Evolutionary conservation across 306 rosid genomes (phyloP).

Genomic region (Cyclanthera cordifolia): DNA sequence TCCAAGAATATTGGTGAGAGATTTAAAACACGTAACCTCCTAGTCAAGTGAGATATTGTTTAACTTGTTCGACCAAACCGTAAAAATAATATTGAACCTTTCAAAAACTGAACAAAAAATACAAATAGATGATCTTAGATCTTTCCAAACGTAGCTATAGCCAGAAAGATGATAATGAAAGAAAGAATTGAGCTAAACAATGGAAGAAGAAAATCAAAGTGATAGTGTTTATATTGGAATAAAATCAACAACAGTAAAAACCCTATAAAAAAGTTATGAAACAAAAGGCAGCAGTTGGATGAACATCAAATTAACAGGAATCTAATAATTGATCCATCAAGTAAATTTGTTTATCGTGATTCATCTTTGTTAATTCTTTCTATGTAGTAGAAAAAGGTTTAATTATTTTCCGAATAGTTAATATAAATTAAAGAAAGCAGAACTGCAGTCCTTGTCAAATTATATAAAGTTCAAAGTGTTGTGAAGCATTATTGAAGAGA

Average conservation of each 20-base stretch:
- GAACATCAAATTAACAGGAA: background rate
- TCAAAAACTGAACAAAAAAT: too few relatives aligned
- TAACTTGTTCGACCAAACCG: too few relatives aligned
- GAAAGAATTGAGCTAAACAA: background rate
- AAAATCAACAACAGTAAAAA: too few relatives aligned
- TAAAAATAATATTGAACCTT: too few relatives aligned
- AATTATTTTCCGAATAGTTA: background rate
- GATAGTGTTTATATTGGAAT: too few relatives aligned
- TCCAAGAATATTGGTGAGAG: too few relatives aligned
- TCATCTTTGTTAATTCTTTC: background rate
- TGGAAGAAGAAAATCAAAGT: background rate
- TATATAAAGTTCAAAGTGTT: background rate
- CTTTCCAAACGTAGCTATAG: background rate
- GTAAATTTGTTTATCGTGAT: background rate
- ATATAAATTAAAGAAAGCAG: background rate
- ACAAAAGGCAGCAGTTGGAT: background rate
- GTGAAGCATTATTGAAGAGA: too few relatives aligned
- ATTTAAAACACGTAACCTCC: too few relatives aligned
- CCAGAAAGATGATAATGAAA: background rate
- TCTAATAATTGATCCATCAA: constrained; percentile 2
- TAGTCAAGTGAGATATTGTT: too few relatives aligned
- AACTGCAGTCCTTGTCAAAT: background rate
- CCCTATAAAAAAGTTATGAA: too few relatives aligned
- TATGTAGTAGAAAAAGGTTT: background rate
- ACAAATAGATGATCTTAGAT: background rate